Conservation (phyloP, 2,329 filamentous ascomycete genomes). For the Paracoccidioides brasiliensis region DNA sequence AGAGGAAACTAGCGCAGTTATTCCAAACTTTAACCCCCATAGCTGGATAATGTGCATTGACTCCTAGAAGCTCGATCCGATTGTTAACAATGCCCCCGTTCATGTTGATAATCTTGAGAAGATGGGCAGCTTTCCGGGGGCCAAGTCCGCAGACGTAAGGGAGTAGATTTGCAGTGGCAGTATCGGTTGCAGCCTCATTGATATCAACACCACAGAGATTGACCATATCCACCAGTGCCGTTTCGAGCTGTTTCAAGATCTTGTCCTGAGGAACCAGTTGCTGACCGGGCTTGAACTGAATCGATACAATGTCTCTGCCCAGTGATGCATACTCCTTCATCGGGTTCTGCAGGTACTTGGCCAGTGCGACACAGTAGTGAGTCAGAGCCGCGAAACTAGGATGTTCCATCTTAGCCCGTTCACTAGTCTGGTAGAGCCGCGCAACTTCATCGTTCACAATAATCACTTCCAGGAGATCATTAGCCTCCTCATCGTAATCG, state of each 20-base stretch:
- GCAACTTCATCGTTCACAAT: slow-evolving; percentile 95
- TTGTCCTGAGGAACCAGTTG: slow-evolving; percentile 79
- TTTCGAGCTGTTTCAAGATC: slow-evolving; percentile 73
- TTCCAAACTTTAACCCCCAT: slow-evolving; percentile 88
- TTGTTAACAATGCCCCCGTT: slow-evolving; percentile 79
- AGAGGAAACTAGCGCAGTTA: slow-evolving; percentile 93
- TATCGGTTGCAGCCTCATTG: slow-evolving; percentile 73
- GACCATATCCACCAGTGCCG: slow-evolving; percentile 97
- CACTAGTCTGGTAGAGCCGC: slow-evolving; percentile 86
- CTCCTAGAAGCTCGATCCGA: slow-evolving; percentile 76
- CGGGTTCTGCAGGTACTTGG: slow-evolving; percentile 85
- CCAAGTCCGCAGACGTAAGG: slow-evolving; percentile 87
- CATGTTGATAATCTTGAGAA: slow-evolving; percentile 79
- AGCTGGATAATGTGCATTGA: slow-evolving; percentile 67
- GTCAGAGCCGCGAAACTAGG: slow-evolving; percentile 66
- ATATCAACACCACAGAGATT: slow-evolving; percentile 93
- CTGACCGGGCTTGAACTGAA: slow-evolving; percentile 82
- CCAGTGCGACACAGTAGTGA: slow-evolving; percentile 79
- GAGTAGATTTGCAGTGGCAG: slow-evolving; percentile 72
- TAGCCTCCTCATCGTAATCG: slow-evolving; percentile 61
- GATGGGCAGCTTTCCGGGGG: slow-evolving; percentile 72
- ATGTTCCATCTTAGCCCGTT: slow-evolving; percentile 64
- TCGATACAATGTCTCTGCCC: slow-evolving; percentile 72
- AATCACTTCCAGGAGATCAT: slow-evolving; percentile 72
- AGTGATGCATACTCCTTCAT: slow-evolving; percentile 93